phyloP scores from a whole-genome alignment of 257 asterid genomes.

The Nicotiana otophora region DNA sequence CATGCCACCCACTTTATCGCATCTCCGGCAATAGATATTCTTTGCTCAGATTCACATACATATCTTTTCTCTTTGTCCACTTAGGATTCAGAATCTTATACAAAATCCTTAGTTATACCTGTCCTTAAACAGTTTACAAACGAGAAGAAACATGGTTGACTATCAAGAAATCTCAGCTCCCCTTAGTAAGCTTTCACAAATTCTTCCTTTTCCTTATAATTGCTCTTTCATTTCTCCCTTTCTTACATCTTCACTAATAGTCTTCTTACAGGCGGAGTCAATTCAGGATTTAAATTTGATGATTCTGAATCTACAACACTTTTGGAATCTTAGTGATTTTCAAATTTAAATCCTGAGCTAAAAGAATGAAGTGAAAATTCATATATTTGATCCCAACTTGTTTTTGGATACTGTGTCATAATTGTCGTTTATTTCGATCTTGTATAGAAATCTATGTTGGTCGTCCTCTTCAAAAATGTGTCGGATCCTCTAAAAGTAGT shows the following conservation, averaged over 20 bases:
- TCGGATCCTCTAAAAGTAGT: too few relatives aligned
- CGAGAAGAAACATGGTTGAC: conserved; percentile 11
- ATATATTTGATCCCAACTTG: too few relatives aligned
- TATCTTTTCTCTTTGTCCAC: background rate
- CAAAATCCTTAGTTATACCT: background rate
- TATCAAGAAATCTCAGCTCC: conserved; percentile 24
- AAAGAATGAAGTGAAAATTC: too few relatives aligned
- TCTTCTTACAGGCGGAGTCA: fast-evolving
- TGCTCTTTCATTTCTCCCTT: background rate
- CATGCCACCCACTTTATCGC: background rate
- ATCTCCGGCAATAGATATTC: background rate
- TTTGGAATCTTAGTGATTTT: background rate
- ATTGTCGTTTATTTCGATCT: too few relatives aligned
- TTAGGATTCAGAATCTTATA: background rate
- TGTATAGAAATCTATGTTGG: too few relatives aligned
- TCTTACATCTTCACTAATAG: background rate
- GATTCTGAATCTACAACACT: background rate
- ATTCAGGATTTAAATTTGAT: background rate
- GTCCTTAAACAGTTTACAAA: background rate
- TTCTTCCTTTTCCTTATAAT: background rate
- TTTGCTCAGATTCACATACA: background rate
- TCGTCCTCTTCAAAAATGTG: too few relatives aligned
- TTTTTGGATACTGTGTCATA: too few relatives aligned
- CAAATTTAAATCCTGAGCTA: background rate
- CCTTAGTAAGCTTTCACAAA: conserved; percentile 18